Conservation (phyloP, 805 yeast species). For the Lachancea sp. region DNA sequence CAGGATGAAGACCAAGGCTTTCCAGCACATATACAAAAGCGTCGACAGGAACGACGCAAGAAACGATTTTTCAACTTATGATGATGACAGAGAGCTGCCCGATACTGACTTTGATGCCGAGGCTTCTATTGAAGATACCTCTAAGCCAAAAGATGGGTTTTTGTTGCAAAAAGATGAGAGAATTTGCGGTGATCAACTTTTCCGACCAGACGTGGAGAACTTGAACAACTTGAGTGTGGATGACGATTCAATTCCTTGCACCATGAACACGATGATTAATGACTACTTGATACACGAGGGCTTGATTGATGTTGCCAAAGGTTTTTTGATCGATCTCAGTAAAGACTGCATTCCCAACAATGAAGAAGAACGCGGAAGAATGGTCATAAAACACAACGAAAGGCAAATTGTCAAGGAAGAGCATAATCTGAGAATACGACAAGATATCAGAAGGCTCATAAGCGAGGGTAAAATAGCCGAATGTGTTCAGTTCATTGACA, state of each 20-base stretch:
- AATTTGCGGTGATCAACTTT: slow-evolving; percentile 17
- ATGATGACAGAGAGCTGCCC: slow-evolving; percentile 27
- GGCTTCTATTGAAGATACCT: slow-evolving; percentile 6
- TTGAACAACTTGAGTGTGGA: slow-evolving; percentile 21
- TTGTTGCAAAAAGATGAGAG: slow-evolving; percentile 19
- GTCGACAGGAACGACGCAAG: slow-evolving; percentile 6
- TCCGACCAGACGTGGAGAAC: slow-evolving; percentile 18
- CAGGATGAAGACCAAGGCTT: slow-evolving; percentile 37
- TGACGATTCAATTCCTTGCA: slow-evolving; percentile 26
- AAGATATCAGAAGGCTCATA: slow-evolving; percentile 39
- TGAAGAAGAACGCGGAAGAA: slow-evolving; percentile 14
- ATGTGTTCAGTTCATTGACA: slow-evolving; percentile 35
- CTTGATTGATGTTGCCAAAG: slow-evolving; percentile 45
- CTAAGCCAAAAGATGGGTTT: slow-evolving; percentile 10
- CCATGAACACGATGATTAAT: slow-evolving; percentile 27
- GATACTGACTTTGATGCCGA: slow-evolving; percentile 27
- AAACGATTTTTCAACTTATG: slow-evolving; percentile 9
- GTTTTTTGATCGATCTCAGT: slow-evolving; percentile 42
- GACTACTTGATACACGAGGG: slow-evolving; percentile 56
- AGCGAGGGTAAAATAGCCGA: slow-evolving; percentile 40
- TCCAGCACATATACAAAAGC: slow-evolving; percentile 25
- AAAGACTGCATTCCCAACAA: slow-evolving; percentile 22
- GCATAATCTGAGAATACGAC: slow-evolving; percentile 37
- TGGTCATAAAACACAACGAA: slow-evolving; percentile 27
- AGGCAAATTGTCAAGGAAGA: slow-evolving; percentile 32